These are phyloP conservation scores for Penicillium psychrosexuale DNA, from an alignment of 2,329 filamentous ascomycete genomes.

Conservation along the genomic window DNA sequence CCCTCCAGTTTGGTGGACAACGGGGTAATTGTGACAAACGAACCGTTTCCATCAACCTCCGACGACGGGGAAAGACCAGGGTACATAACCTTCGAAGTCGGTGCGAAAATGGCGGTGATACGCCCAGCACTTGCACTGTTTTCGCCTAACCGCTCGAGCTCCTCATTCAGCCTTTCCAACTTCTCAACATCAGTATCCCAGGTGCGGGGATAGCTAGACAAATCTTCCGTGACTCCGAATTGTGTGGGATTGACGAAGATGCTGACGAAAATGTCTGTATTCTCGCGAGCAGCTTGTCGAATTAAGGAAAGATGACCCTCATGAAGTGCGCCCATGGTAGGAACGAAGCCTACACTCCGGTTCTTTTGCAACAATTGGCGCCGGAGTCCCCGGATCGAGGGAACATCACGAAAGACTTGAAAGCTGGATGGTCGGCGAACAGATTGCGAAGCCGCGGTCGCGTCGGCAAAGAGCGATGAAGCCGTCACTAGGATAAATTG, in stretches of 20 bases:
- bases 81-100: constrained; percentile 80
- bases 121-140: constrained; percentile 50
- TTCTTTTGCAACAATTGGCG: constrained; percentile 62
- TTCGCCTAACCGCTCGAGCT: constrained; percentile 61
- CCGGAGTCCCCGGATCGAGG: constrained; percentile 67
- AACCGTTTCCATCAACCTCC: constrained; percentile 72
- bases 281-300: constrained; percentile 76
- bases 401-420: constrained; percentile 69
- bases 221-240: constrained; percentile 84
- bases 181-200: constrained; percentile 73
- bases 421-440: constrained; percentile 31
- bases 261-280: constrained; percentile 82
- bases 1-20: constrained; percentile 80
- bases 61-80: constrained; percentile 72
- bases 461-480: constrained; percentile 24
- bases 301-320: constrained; percentile 83
- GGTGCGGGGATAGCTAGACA: constrained; percentile 83
- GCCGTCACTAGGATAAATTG: constrained; percentile 19
- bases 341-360: constrained; percentile 79
- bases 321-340: constrained; percentile 98
- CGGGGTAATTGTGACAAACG: constrained; percentile 88
- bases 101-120: constrained; percentile 81
- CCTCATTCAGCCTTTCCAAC: constrained; percentile 65
- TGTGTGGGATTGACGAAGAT: constrained; percentile 97
- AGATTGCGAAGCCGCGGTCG: constrained; percentile 20